phyloP scores from a whole-genome alignment of 1,284 basidiomycete species.

The Apiotrichum akiyoshidainum region DNA sequence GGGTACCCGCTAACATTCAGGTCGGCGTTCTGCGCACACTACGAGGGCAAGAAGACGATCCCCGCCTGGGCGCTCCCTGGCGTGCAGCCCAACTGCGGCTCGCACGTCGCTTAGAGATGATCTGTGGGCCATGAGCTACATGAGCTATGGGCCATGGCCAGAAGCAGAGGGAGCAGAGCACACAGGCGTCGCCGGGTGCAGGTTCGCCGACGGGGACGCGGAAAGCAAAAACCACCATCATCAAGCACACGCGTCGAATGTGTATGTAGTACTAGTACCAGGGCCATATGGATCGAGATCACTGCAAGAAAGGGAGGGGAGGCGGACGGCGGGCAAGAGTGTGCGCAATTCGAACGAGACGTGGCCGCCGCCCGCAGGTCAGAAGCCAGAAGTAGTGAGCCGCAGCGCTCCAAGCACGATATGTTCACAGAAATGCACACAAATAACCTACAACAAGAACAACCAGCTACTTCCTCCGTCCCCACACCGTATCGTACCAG shows the following conservation, averaged over 20 bases:
- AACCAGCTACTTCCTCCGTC: slow-evolving; percentile 7
- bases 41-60: slow-evolving; percentile 23
- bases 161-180: background rate
- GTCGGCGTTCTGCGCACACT: slow-evolving; percentile 17
- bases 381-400: background rate
- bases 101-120: background rate
- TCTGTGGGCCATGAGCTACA: no score
- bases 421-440: slow-evolving; percentile 1
- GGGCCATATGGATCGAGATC: background rate
- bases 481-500: slow-evolving; percentile 66
- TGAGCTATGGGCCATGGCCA: background rate
- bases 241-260: background rate
- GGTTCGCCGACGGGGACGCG: background rate
- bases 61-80: slow-evolving; percentile 22
- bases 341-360: no score
- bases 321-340: background rate
- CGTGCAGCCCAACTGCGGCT: slow-evolving; percentile 9
- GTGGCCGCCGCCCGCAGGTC: no score
- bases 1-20: background rate
- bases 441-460: background rate
- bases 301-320: background rate
- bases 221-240: background rate
- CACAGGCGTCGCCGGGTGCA: no score
- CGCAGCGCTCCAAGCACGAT: background rate
- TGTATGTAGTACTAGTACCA: slow-evolving; percentile 6